phyloP scores from a whole-genome alignment of 805 yeast species.

The Myxozyma nipponensis region DNA sequence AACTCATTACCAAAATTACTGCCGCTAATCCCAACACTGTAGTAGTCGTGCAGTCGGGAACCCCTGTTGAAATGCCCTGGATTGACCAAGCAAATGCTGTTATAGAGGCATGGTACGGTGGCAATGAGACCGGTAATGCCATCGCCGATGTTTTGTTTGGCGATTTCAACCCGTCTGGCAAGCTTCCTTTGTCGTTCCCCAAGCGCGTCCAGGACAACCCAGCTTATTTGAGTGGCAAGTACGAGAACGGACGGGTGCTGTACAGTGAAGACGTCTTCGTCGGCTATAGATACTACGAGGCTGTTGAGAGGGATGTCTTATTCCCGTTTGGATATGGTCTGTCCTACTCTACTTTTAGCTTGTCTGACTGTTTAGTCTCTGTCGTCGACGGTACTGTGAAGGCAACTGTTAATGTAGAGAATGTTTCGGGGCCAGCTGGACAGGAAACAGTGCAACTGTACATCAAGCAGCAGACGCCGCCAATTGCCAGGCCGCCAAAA shows the following conservation, averaged over 20 bases:
- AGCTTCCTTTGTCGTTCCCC: slow-evolving; percentile 56
- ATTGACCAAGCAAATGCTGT: slow-evolving; percentile 41
- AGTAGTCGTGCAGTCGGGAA: slow-evolving; percentile 57
- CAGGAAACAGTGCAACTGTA: slow-evolving; percentile 57
- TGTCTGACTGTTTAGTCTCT: slow-evolving; percentile 14
- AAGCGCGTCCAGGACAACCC: slow-evolving; percentile 52
- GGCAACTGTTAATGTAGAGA: slow-evolving; percentile 5
- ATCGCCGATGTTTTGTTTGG: slow-evolving; percentile 59
- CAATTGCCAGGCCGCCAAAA: slow-evolving; percentile 50
- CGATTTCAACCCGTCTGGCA: slow-evolving; percentile 58
- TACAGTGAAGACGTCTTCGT: slow-evolving; percentile 67
- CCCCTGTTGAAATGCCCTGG: slow-evolving; percentile 62
- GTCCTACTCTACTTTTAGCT: slow-evolving; percentile 52
- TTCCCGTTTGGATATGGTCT: slow-evolving; percentile 64
- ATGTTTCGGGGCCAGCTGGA: slow-evolving; percentile 42
- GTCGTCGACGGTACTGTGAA: slow-evolving; percentile 31
- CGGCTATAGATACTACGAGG: slow-evolving; percentile 61
- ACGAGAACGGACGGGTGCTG: slow-evolving; percentile 51
- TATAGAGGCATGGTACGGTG: slow-evolving; percentile 57
- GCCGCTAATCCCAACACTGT: slow-evolving; percentile 50
- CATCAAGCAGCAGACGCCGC: slow-evolving; percentile 39
- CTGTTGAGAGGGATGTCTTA: slow-evolving; percentile 43
- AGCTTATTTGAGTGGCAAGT: slow-evolving; percentile 49
- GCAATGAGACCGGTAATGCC: slow-evolving; percentile 54
- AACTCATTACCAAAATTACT: slow-evolving; percentile 45